Evolutionary conservation across 1,284 basidiomycete genomes (phyloP), one percentile per base, ranked within the genome.

Genomic region (Phellopilus nigrolimitatus): DNA sequence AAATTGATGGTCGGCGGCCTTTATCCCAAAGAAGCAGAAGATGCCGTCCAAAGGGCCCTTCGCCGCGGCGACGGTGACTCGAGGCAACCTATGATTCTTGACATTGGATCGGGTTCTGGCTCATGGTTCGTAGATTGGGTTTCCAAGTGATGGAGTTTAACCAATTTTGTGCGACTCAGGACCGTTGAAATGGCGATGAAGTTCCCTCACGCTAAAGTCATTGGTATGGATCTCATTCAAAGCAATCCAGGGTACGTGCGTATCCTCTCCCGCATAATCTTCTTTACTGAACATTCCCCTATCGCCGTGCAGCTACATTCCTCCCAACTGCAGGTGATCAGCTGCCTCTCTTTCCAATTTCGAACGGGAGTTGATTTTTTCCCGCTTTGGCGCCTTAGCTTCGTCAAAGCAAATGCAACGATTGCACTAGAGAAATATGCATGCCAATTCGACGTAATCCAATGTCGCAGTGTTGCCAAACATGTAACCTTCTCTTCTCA

Each of bases 31-130:
- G 38, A 55, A 24, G 47, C 53, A 4, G 53, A 54, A 40, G 25
- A 15, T 15, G 42, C 40, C 15, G 36, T 54, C 15, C 42, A 39
- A n/a, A 28, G 28, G 15, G 42, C 36, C 8, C 30, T 54, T 19
- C 31, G 31, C 19, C 7, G 27, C n/a, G 19, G 25, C 5, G 39
- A 41, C 22, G 36, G 25, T 4, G 40, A 43, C 21, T 13, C 4
- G 13, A 27, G 34, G 17, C 47, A 38, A 21, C 42, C 49, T 9
- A 38, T 42, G 34, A 55, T 55, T 27, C 48, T 55, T 12, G 53
- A 55, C 28, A 48, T 55, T 22, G 53, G 53, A 7, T 55, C 53
- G 12, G 53, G 53, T 7, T 55, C 53, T 19, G 53, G 53, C 13
- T 28, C 48, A 12, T 55, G 53, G 53, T 55, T 45, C 21, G 40